phyloP scores from a whole-genome alignment of 352 stramenopile genomes.

The Aphanomyces invadans region DNA sequence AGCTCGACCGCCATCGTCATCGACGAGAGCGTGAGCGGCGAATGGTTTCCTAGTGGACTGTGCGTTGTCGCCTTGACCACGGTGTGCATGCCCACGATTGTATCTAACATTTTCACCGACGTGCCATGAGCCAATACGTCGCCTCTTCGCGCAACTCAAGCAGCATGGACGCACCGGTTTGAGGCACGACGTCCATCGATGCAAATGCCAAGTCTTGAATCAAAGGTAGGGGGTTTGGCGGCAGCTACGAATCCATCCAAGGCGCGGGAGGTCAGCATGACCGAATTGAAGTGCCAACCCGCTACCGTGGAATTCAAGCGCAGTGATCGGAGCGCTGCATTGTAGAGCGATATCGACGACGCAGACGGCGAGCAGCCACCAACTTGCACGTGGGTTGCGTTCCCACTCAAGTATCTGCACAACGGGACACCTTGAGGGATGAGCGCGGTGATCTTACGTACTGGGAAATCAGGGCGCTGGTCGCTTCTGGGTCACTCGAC shows the following conservation, averaged over 20 bases:
- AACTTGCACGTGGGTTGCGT: not conserved
- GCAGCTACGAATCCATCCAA: not conserved
- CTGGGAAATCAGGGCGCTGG: slow-evolving; percentile 18
- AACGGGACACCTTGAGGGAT: not conserved
- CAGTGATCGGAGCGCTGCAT: not conserved
- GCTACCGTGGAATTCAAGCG: slow-evolving; percentile 13
- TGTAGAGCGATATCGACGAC: slow-evolving; percentile 21
- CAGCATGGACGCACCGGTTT: too few species aligned
- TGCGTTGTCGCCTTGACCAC: slow-evolving; percentile 6
- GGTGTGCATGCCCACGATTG: not conserved
- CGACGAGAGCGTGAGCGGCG: not conserved
- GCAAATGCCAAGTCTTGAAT: slow-evolving; percentile 10
- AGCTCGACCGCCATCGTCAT: slow-evolving; percentile 12
- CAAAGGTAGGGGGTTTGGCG: slow-evolving; percentile 12
- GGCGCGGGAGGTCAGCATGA: too few species aligned
- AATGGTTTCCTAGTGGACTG: slow-evolving; percentile 16
- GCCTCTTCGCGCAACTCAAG: too few species aligned
- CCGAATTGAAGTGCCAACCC: too few species aligned
- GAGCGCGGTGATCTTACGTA: too few species aligned
- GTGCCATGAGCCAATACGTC: too few species aligned
- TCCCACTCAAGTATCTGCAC: slow-evolving; percentile 8
- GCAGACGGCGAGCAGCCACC: not conserved
- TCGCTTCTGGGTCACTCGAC: not conserved
- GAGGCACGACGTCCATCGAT: not conserved
- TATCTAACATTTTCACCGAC: too few species aligned